phyloP scores from a whole-genome alignment of 352 stramenopile species.

The Pilasporangium apinafurcum region DNA sequence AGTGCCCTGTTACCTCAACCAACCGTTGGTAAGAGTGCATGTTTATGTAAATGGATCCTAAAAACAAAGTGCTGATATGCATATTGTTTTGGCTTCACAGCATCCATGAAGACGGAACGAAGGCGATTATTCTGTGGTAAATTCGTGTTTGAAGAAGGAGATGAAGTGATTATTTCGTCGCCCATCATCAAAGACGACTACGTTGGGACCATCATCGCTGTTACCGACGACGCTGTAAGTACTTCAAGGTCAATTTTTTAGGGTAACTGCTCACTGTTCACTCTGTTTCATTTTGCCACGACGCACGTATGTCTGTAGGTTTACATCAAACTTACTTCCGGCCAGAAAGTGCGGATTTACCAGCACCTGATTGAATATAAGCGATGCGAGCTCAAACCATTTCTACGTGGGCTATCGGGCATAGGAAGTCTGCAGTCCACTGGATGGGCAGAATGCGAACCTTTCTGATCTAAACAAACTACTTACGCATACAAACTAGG shows the following conservation, averaged over 20 bases:
- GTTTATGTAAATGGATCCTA: too few relatives aligned
- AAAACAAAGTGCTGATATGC: too few relatives aligned
- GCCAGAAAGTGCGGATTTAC: constrained; percentile 61
- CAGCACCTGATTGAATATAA: constrained; percentile 41
- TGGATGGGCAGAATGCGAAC: constrained; percentile 61
- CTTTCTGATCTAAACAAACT: constrained; percentile 22
- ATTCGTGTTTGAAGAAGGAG: constrained; percentile 75
- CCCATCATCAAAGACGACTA: constrained; percentile 64
- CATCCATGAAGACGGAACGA: constrained; percentile 40
- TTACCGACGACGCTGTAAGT: constrained; percentile 58
- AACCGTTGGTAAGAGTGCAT: constrained; percentile 16
- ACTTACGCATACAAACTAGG: too few relatives aligned
- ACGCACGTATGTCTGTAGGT: constrained; percentile 12
- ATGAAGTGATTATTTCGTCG: constrained; percentile 67
- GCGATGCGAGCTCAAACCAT: constrained; percentile 57
- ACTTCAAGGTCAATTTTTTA: neutral
- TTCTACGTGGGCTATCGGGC: constrained; percentile 40
- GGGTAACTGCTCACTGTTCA: too few relatives aligned
- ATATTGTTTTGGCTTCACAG: neutral
- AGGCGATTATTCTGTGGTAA: constrained; percentile 58
- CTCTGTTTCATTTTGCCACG: neutral
- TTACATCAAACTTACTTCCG: constrained; percentile 56
- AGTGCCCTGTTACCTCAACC: constrained; percentile 11
- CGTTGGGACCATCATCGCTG: constrained; percentile 69
- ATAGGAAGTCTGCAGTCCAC: constrained; percentile 41